Evolutionary conservation across 2,329 filamentous ascomycete genomes (phyloP).

Genomic region (Paramyrothecium roridum): DNA sequence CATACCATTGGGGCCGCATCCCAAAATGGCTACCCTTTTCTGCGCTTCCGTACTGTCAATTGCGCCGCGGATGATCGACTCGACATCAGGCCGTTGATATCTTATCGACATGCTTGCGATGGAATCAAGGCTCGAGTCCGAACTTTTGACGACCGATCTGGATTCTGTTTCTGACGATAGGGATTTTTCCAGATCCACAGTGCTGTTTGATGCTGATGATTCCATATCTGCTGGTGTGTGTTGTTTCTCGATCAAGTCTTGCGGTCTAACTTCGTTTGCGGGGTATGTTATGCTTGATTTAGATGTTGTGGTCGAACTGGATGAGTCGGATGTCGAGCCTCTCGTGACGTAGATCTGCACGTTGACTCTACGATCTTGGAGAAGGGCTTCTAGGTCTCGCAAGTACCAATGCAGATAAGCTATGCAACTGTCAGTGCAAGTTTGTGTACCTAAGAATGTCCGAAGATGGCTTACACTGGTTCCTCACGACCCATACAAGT

Average conservation of each 20-base stretch:
- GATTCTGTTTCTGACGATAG: slow-evolving; percentile 12
- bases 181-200: slow-evolving; percentile 12
- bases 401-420: slow-evolving; percentile 35
- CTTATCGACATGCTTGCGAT: slow-evolving; percentile 18
- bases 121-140: slow-evolving; percentile 1
- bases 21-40: slow-evolving; percentile 37
- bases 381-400: slow-evolving; percentile 27
- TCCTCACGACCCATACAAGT: slow-evolving; percentile 38
- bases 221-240: background rate
- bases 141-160: slow-evolving; percentile 4
- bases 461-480: slow-evolving; percentile 26
- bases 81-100: slow-evolving; percentile 34
- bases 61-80: slow-evolving; percentile 25
- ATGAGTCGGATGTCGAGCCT: slow-evolving; percentile 5
- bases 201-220: background rate
- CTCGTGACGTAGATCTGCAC: slow-evolving; percentile 33
- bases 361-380: slow-evolving; percentile 22
- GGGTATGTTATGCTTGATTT: slow-evolving; percentile 4
- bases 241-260: background rate
- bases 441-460: too few relatives aligned
- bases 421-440: slow-evolving; percentile 11
- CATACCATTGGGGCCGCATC: slow-evolving; percentile 42
- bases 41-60: slow-evolving; percentile 21
- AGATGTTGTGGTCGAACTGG: slow-evolving; percentile 4
- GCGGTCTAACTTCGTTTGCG: background rate